Base-by-base conservation (phyloP, 257 asterid genomes). In the Fraxinus americana region DNA sequence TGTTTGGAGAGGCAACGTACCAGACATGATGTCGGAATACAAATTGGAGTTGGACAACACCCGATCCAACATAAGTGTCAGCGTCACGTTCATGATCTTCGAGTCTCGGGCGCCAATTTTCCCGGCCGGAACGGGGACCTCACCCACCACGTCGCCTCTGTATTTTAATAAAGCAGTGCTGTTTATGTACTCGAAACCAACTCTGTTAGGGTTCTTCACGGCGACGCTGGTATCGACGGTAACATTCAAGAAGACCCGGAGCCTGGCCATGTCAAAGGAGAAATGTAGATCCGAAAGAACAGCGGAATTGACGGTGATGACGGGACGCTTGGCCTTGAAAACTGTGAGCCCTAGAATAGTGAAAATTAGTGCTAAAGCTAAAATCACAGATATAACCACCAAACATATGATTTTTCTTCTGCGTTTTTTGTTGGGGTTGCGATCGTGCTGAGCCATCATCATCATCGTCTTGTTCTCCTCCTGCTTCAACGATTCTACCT, bases 31-130 rank as follows among this genome's bases (percentile, higher is more conserved):
- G 41, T 92, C 92, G 34, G 77, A 41, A 72, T 72, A 85, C 73
- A 92, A 78, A 69, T 86, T 67, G 38, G 84, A 12, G 54, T 84
- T 82, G 75, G 85, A 69, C 5, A 89, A 59, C n/a, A 90, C 79
- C 1, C 94, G 92, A 83, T 92, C 96, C 74, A 94, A 88, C 92
- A 90, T 82, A 19, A 92, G 14, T 21, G 88, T 87, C 13, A 92
- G 87, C 23, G 92, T 77, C 12, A 90, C 41, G 50, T 88, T 87
- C 90, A 92, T 61, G 4, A 70, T 79, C 61, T 69, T 65, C 0
- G 91, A 63, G 76, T 77, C 81, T 16, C 83, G 86, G 4, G 89
- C 78, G 13, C 90, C 88, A 14, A 90, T 89, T 67, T 82, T 73
- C 6, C 96, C 94, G 7, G 91, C 90, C 32, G 88, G 90, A 16